phyloP scores from a whole-genome alignment of 495 filamentous ascomycete genomes.

The Aspergillus hancockii region DNA sequence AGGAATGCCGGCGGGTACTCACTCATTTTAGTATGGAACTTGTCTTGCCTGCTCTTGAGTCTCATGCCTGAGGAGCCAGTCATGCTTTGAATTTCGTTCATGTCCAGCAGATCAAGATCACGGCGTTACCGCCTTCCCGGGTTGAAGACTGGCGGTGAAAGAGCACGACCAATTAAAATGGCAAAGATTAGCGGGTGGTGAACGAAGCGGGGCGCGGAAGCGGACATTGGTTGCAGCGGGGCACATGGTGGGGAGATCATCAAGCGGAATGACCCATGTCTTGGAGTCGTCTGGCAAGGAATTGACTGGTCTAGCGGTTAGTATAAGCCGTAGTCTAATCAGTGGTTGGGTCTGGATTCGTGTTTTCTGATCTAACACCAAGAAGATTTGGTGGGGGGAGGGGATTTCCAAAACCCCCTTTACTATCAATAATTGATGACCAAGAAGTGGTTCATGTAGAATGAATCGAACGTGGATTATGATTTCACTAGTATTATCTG shows the following conservation, averaged over 20 bases:
- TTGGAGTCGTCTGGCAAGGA: background rate
- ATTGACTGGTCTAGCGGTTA: background rate
- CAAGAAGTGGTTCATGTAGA: background rate
- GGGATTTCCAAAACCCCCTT: too few species aligned
- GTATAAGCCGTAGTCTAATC: background rate
- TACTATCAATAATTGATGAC: background rate
- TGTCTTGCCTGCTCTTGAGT: too few species aligned
- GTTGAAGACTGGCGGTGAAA: constrained; percentile 12
- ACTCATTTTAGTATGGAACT: too few species aligned
- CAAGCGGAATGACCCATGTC: background rate
- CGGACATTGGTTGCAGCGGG: constrained; percentile 7
- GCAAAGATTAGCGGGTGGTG: background rate
- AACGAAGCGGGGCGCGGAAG: constrained; percentile 8
- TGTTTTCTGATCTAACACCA: background rate
- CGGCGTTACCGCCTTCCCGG: constrained; percentile 3
- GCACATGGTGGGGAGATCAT: constrained; percentile 5
- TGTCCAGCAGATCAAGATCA: background rate
- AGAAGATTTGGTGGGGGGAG: too few species aligned
- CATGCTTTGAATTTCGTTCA: background rate
- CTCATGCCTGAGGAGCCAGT: too few species aligned
- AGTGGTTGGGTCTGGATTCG: background rate
- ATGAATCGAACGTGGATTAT: too few species aligned
- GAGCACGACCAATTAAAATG: background rate
- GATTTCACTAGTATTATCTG: too few species aligned
- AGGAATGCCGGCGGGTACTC: background rate